Evolutionary conservation across 140 eudicot genomes (phyloP).

Genomic region (Stevia rebaudiana): DNA sequence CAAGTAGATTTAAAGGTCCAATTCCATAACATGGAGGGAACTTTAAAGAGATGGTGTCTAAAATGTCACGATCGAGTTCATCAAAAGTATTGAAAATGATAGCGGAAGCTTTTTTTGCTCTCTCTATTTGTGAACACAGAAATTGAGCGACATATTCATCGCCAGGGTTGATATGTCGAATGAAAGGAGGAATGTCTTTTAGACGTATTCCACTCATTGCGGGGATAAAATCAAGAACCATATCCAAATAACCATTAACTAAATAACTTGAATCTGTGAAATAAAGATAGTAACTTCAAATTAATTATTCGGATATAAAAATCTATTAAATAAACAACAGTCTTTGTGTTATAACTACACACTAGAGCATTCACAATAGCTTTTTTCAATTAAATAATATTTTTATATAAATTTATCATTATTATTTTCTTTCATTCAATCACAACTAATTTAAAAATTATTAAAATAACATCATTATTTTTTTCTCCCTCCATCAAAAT

Average conservation of each 20-base stretch:
- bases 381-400: too few species aligned
- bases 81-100: conserved; percentile 16
- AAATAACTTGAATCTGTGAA: conserved; percentile 11
- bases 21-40: conserved; percentile 12
- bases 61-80: conserved; percentile 17
- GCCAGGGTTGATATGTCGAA: conserved; percentile 28
- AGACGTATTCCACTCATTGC: conserved; percentile 25
- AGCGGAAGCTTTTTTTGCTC: conserved; percentile 14
- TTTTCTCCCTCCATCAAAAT: too few species aligned
- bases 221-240: conserved; percentile 25
- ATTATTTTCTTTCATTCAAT: too few species aligned
- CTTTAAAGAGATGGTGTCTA: neutral
- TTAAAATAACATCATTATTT: too few species aligned
- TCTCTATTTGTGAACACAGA: neutral
- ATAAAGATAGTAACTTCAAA: neutral
- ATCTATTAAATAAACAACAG: too few species aligned
- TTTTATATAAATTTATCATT: too few species aligned
- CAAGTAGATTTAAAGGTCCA: conserved; percentile 12
- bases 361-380: too few species aligned
- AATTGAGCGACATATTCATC: conserved; percentile 22
- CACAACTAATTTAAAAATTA: too few species aligned
- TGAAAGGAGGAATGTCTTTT: conserved; percentile 18
- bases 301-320: too few species aligned
- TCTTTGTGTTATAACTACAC: too few species aligned
- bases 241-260: conserved; percentile 36